phyloP scores from a whole-genome alignment of 139 green algal species.

The Coelastrella sp. region DNA sequence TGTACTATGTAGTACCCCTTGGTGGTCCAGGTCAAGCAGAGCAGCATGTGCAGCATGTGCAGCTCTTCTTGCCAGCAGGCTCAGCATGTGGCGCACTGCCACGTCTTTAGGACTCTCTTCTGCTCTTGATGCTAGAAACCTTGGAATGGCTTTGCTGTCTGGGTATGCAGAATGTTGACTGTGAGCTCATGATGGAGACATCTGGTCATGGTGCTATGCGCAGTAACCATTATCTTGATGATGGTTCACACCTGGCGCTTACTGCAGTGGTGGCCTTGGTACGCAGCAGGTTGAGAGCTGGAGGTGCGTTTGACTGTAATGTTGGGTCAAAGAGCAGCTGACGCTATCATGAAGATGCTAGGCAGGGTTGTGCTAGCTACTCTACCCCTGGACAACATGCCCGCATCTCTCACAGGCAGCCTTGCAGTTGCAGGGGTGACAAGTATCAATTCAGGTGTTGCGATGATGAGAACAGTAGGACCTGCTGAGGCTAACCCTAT shows the following conservation, averaged over 20 bases:
- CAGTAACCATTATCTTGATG: constrained; percentile 96
- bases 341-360: not conserved
- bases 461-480: too few relatives aligned
- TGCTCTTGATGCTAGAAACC: too few relatives aligned
- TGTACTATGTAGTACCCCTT: too few relatives aligned
- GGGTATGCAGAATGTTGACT: constrained; percentile 67
- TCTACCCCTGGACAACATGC: not conserved
- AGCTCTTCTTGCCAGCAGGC: too few relatives aligned
- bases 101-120: too few relatives aligned
- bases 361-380: not conserved
- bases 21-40: too few relatives aligned
- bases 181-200: constrained; percentile 98
- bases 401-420: too few relatives aligned
- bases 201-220: constrained; percentile 92
- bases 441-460: too few relatives aligned
- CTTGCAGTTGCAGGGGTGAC: too few relatives aligned
- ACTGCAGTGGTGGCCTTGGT: constrained; percentile 90
- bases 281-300: constrained; percentile 26
- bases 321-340: not conserved
- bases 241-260: constrained; percentile 91
- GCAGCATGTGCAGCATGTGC: too few relatives aligned
- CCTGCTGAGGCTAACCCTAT: too few relatives aligned
- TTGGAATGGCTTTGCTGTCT: not conserved
- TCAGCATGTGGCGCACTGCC: too few relatives aligned
- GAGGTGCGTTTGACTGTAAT: constrained; percentile 2